Conservation (phyloP, 305 asterid genomes). For the Fraxinus greggii region DNA sequence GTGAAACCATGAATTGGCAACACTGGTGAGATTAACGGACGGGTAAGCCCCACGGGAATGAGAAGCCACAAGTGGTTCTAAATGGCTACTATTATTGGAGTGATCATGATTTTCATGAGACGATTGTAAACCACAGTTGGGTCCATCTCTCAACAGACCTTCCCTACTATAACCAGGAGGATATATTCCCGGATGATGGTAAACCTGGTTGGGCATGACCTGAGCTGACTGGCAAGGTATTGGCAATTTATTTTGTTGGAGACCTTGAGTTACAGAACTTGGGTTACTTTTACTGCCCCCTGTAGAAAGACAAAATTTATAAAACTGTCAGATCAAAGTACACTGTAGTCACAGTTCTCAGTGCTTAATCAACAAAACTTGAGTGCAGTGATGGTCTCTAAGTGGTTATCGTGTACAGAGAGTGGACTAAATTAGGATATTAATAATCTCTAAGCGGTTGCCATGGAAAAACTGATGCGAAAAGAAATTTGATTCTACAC, state of each 20-base stretch:
- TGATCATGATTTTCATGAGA: constrained; percentile 14
- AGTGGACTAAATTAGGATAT: not conserved
- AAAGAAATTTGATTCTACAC: not conserved
- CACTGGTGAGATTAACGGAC: constrained; percentile 37
- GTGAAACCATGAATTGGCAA: constrained; percentile 51
- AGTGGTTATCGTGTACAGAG: not conserved
- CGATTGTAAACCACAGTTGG: constrained; percentile 16
- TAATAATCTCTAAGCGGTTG: not conserved
- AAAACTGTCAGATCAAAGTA: not conserved
- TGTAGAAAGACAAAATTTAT: constrained; percentile 35
- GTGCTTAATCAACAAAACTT: not conserved
- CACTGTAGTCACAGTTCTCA: not conserved
- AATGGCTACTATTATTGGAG: constrained; percentile 33
- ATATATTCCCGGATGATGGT: constrained; percentile 35
- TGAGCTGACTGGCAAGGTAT: constrained; percentile 38
- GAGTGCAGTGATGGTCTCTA: not conserved
- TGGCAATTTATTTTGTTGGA: constrained; percentile 46
- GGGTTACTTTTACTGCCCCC: constrained; percentile 45
- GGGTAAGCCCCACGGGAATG: constrained; percentile 42
- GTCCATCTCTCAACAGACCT: constrained; percentile 46
- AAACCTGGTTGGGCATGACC: constrained; percentile 39
- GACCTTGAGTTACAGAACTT: constrained; percentile 35
- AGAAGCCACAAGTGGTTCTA: constrained; percentile 46
- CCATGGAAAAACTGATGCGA: not conserved
- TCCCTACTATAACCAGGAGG: constrained; percentile 40